A percentile compares a stretch with the other conserved stretches of the same genome.
phyloP scores from a whole-genome alignment of 1,139 yeast genomes.

The Yamadazyma sp. region DNA sequence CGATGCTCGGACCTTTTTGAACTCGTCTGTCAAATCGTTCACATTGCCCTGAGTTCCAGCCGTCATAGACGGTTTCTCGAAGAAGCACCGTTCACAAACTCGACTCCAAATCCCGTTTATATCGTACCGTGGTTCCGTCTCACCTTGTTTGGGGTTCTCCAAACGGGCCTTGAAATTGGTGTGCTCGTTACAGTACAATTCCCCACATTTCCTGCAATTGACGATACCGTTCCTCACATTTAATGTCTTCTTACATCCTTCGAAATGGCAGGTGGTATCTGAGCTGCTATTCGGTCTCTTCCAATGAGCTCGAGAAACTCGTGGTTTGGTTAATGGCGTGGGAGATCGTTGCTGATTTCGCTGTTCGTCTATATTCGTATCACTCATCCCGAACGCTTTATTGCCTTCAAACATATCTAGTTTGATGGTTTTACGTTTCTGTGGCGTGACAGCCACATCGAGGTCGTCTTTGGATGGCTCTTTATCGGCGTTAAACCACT shows the following conservation, averaged over 20 bases:
- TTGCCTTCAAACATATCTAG: slow-evolving; percentile 37
- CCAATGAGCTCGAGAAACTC: slow-evolving; percentile 65
- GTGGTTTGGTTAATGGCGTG: slow-evolving; percentile 12
- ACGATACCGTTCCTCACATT: slow-evolving; percentile 52
- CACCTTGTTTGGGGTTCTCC: slow-evolving; percentile 32
- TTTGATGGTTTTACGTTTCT: slow-evolving; percentile 26
- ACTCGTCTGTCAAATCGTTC: slow-evolving; percentile 48
- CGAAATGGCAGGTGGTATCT: slow-evolving; percentile 32
- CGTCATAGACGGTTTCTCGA: slow-evolving; percentile 53
- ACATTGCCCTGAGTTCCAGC: slow-evolving; percentile 39
- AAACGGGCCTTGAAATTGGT: slow-evolving; percentile 51
- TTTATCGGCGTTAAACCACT: slow-evolving; percentile 19
- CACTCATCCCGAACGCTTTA: slow-evolving; percentile 33
- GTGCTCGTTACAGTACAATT: slow-evolving; percentile 66
- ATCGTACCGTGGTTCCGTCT: slow-evolving; percentile 38
- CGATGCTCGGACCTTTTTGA: slow-evolving; percentile 38
- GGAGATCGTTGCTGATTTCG: slow-evolving; percentile 5
- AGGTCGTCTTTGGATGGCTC: slow-evolving; percentile 10
- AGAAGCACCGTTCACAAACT: slow-evolving; percentile 67
- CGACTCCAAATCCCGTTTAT: slow-evolving; percentile 63
- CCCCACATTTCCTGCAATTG: slow-evolving; percentile 74
- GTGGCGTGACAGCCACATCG: slow-evolving; percentile 12
- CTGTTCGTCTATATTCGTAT: slow-evolving; percentile 8
- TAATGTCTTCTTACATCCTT: slow-evolving; percentile 39
- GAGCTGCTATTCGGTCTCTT: slow-evolving; percentile 40